Percentiles rank a stretch among this genome's conserved stretches.
Evolutionary conservation across 2,329 filamentous ascomycete species (phyloP).

Genomic region (Purpureocillium lavendulum): DNA sequence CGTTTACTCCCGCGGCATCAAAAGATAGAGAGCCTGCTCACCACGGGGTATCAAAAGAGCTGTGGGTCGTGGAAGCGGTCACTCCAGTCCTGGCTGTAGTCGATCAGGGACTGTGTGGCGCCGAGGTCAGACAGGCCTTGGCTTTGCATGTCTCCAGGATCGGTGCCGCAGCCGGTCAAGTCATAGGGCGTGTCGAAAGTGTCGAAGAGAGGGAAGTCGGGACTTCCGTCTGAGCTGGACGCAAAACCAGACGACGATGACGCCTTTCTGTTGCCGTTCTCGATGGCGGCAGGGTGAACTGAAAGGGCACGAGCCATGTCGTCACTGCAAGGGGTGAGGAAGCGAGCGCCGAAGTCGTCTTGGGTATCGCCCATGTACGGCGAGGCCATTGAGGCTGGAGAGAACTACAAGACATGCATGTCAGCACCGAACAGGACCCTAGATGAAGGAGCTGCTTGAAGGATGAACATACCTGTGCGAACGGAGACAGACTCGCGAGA

Average conservation of each 20-base stretch:
- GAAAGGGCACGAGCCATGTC: conserved; percentile 26
- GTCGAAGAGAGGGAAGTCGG: conserved; percentile 29
- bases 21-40: too few species aligned
- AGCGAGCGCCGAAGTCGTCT: conserved; percentile 28
- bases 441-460: conserved; percentile 23
- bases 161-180: conserved; percentile 25
- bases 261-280: conserved; percentile 10
- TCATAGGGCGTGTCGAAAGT: conserved; percentile 32
- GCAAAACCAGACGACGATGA: conserved; percentile 4
- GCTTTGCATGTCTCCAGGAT: conserved; percentile 19
- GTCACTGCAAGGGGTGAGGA: conserved; percentile 48
- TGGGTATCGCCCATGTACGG: conserved; percentile 25
- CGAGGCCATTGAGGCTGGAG: conserved; percentile 27
- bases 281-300: conserved; percentile 18
- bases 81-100: conserved; percentile 20
- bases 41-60: conserved; percentile 20
- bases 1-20: not conserved
- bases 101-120: conserved; percentile 15
- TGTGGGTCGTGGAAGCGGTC: conserved; percentile 20
- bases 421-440: not conserved
- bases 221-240: conserved; percentile 11
- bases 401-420: conserved; percentile 25
- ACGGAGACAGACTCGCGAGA: conserved; percentile 16
- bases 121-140: conserved; percentile 14
- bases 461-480: conserved; percentile 17